Evolutionary conservation across 2,329 filamentous ascomycete genomes (phyloP), one percentile per base, ranked within the genome.

Genomic region (Coniella vitis): DNA sequence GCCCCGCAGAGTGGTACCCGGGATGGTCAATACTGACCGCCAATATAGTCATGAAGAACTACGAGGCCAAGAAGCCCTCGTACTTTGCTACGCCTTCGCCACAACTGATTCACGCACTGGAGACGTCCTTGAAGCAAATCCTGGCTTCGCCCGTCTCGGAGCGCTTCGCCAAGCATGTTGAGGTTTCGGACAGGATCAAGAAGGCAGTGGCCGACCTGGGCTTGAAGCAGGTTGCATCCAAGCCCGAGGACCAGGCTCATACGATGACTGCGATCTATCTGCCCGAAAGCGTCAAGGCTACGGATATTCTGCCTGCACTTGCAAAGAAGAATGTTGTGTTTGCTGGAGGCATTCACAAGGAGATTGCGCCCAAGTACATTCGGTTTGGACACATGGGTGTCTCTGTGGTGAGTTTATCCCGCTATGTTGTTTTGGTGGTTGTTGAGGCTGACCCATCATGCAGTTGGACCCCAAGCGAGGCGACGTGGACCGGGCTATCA

Each of bases 351-450:
- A 78, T 98, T 60, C 93, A 98, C 75, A 95, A 93, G 77, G 88
- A 94, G 65, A 95, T 95, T 66, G 90, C 87, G 3, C 73, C 86
- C 54, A 93, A 87, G 72, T 98, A 98, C 67, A 87, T 98, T 58
- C 83, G 93, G 22, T 93, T 98, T 61, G 93, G 93, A 38, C 93
- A 97, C 68, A 98, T 98, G 93, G 93, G 93, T 58, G 88, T 97
- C 54, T 93, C 86, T 63, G 86, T 90, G 58, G 81, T 83, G 69
- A 70, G 80, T 75, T 16, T n/a, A 39, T 14, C 22, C 16, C 17
- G 10, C 13, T 22, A 7, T 17, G 36, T 14, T 20, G 19, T 39
- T 7, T 19, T 29, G n/a, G 4, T 8, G 41, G 35, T 14, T 14
- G 22, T 37, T 32, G 7, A 31, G 14, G 14, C 31, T 38, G 35